Evolutionary conservation across 306 rosid species (phyloP).

Genomic region (Cucumis melo): DNA sequence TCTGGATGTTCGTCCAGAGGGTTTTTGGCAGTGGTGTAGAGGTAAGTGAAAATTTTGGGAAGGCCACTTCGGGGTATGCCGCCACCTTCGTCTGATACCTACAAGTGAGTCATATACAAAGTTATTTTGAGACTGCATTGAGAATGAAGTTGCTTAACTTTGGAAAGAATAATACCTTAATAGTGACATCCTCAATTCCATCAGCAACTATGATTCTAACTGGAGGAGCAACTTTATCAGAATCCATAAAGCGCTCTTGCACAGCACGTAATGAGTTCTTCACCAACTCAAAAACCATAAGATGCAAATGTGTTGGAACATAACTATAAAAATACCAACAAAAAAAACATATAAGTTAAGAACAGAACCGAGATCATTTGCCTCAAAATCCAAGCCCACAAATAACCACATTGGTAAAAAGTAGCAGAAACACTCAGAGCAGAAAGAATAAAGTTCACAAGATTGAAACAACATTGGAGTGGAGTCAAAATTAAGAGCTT

Average conservation of each 20-base stretch:
- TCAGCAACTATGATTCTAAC: constrained; percentile 83
- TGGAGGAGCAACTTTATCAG: constrained; percentile 62
- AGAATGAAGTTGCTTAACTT: neutral
- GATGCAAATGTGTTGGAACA: constrained; percentile 89
- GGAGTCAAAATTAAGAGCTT: constrained; percentile 15
- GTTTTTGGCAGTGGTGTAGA: constrained; percentile 74
- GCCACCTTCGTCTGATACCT: constrained; percentile 89
- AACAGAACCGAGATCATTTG: no score
- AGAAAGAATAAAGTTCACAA: neutral
- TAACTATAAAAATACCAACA: constrained; percentile 28
- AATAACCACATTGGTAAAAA: neutral
- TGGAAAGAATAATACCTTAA: constrained; percentile 21
- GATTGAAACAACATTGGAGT: neutral
- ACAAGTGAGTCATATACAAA: constrained; percentile 9
- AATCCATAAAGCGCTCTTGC: constrained; percentile 72
- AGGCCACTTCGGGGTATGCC: constrained; percentile 85
- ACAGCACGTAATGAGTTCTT: constrained; percentile 98
- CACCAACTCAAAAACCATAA: constrained; percentile 94
- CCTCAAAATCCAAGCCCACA: neutral
- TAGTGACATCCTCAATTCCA: constrained; percentile 88
- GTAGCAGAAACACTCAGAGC: neutral
- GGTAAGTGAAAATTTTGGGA: constrained; percentile 71
- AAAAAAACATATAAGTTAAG: neutral
- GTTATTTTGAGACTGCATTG: neutral
- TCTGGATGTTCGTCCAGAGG: constrained; percentile 59